Evolutionary conservation across 1,284 basidiomycete species (phyloP).

Genomic region (Pyrrhoderma lamaoense): DNA sequence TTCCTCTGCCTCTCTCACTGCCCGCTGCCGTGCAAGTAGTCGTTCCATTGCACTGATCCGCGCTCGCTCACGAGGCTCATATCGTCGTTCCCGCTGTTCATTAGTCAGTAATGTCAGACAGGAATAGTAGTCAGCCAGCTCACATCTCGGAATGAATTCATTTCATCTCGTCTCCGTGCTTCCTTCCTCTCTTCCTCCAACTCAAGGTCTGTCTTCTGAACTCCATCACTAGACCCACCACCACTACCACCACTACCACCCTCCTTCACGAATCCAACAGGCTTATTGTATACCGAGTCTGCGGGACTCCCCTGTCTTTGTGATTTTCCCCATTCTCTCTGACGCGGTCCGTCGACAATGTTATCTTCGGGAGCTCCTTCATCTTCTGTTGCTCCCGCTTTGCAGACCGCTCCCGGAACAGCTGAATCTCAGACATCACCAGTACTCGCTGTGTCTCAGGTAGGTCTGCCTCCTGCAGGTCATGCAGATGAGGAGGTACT

Average conservation of each 20-base stretch:
- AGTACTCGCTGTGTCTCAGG: conserved; percentile 92
- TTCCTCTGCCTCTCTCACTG: conserved; percentile 68
- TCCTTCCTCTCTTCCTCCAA: conserved; percentile 76
- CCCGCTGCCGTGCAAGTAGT: conserved; percentile 64
- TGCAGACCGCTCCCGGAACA: conserved; percentile 83
- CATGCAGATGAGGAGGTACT: conserved; percentile 91
- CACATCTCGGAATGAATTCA: conserved; percentile 78
- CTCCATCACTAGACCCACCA: too few relatives aligned
- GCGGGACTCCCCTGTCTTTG: conserved; percentile 26
- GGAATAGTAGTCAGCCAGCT: conserved; percentile 28
- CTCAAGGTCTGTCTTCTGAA: conserved; percentile 75
- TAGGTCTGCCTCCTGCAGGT: conserved; percentile 89
- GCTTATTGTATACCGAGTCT: conserved; percentile 51
- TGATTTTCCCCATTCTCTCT: conserved; percentile 68
- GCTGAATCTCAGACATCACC: conserved; percentile 91
- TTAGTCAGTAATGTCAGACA: conserved; percentile 1
- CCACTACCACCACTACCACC: conserved; percentile 25
- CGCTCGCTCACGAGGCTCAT: conserved; percentile 72
- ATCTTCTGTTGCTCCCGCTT: conserved; percentile 82
- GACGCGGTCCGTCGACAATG: conserved; percentile 36
- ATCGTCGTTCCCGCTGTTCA: conserved; percentile 67
- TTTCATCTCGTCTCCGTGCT: conserved; percentile 66
- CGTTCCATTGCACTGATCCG: conserved; percentile 72
- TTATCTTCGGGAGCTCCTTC: conserved; percentile 30
- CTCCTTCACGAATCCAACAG: conserved; percentile 73